Conservation (phyloP, 495 filamentous ascomycete genomes). For the Trichoderma erinaceum region DNA sequence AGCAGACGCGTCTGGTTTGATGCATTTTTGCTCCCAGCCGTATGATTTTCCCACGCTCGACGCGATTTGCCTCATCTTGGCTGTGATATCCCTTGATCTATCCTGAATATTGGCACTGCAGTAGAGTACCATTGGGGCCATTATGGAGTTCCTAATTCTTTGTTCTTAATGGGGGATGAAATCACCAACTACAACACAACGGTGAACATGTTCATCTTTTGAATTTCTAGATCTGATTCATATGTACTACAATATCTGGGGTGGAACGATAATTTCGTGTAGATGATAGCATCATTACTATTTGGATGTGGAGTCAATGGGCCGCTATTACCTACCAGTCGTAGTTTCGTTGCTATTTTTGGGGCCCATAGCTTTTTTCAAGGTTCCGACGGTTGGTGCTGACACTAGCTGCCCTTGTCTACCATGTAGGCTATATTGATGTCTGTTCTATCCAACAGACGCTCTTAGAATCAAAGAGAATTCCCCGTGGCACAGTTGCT, state of each 20-base stretch:
- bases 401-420: not conserved
- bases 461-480: too few species aligned
- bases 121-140: too few species aligned
- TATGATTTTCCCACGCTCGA: not conserved
- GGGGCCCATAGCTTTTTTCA: not conserved
- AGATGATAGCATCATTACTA: not conserved
- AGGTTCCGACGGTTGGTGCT: not conserved
- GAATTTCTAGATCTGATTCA: too few species aligned
- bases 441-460: too few species aligned
- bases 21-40: not conserved
- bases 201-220: too few species aligned
- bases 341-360: not conserved
- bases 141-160: too few species aligned
- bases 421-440: too few species aligned
- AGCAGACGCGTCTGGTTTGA: not conserved
- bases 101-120: too few species aligned
- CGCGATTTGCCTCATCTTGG: not conserved
- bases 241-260: not conserved
- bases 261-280: not conserved
- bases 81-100: not conserved
- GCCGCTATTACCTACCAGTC: not conserved
- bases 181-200: too few species aligned
- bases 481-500: too few species aligned
- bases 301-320: not conserved
- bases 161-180: too few species aligned